These are phyloP conservation scores for Debaryomyces singareniensis DNA, from an alignment of 1,139 yeast species.

Conservation along the genomic window DNA sequence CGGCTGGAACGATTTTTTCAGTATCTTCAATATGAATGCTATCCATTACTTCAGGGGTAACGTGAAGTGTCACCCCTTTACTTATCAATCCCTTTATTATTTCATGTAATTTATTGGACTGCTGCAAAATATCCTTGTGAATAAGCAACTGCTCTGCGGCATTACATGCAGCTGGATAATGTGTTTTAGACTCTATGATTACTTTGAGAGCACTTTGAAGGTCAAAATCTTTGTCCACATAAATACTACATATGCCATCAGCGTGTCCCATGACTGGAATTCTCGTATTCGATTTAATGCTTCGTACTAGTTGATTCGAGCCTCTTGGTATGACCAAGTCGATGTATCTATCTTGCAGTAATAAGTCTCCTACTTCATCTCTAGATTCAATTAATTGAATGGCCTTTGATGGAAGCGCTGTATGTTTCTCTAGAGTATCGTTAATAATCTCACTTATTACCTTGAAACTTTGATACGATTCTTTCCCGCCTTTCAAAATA, in stretches of 20 bases:
- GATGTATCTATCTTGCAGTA: slow-evolving; percentile 81
- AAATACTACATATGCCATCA: slow-evolving; percentile 92
- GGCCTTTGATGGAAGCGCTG: slow-evolving; percentile 72
- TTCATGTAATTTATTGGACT: slow-evolving; percentile 29
- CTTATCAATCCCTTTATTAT: slow-evolving; percentile 45
- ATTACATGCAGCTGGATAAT: slow-evolving; percentile 98
- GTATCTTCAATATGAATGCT: slow-evolving; percentile 9
- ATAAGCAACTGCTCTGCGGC: slow-evolving; percentile 85
- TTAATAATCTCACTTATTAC: slow-evolving; percentile 73
- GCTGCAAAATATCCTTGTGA: slow-evolving; percentile 43
- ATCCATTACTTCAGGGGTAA: slow-evolving; percentile 45
- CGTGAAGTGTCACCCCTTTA: slow-evolving; percentile 71
- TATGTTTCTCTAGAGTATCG: slow-evolving; percentile 46
- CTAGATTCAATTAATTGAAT: slow-evolving; percentile 84
- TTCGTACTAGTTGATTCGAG: slow-evolving; percentile 81
- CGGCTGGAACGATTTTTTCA: slow-evolving; percentile 28
- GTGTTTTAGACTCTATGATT: slow-evolving; percentile 82
- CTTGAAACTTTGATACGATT: slow-evolving; percentile 75
- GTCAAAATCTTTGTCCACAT: slow-evolving; percentile 72
- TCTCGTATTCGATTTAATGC: slow-evolving; percentile 79
- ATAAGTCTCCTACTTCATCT: slow-evolving; percentile 79
- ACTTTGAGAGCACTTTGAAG: slow-evolving; percentile 68
- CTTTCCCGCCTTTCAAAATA: slow-evolving; percentile 95
- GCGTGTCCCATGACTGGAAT: slow-evolving; percentile 99
- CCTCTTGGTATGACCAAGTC: slow-evolving; percentile 98